A percentile compares a stretch with the other conserved stretches of the same genome.
Conservation (phyloP, 768 basidiomycete genomes). For the Hypsizygus marmoreus region DNA sequence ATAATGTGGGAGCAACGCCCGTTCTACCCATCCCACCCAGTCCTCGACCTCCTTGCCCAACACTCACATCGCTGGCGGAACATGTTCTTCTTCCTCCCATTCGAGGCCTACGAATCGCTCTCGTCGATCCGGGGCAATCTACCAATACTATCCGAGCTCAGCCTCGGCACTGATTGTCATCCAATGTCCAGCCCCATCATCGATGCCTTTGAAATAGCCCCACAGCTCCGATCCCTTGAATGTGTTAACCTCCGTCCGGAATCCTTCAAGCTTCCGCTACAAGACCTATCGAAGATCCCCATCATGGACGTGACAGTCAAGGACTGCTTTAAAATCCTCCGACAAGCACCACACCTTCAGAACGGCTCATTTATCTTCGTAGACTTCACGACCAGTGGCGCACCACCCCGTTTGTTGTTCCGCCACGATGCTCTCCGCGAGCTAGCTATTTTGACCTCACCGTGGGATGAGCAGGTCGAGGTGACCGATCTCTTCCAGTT, state of each 20-base stretch:
- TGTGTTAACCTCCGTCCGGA: slow-evolving; percentile 25
- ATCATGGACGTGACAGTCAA: slow-evolving; percentile 16
- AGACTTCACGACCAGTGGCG: slow-evolving; percentile 4
- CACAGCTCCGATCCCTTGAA: slow-evolving; percentile 21
- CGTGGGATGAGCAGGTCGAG: slow-evolving; percentile 36
- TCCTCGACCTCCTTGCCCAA: slow-evolving; percentile 22
- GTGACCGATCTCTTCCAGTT: slow-evolving; percentile 36
- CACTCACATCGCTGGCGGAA: slow-evolving; percentile 21
- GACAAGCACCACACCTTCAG: slow-evolving; percentile 15
- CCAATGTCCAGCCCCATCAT: slow-evolving; percentile 6
- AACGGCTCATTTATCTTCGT: slow-evolving; percentile 20
- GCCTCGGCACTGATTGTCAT: slow-evolving; percentile 20
- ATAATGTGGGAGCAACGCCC: slow-evolving; percentile 23
- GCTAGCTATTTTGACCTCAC: slow-evolving; percentile 38
- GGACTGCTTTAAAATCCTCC: slow-evolving; percentile 20
- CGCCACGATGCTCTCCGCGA: slow-evolving; percentile 33
- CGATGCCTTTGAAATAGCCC: slow-evolving; percentile 20
- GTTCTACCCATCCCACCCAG: slow-evolving; percentile 18
- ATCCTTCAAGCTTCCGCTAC: slow-evolving; percentile 22
- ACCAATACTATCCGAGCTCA: slow-evolving; percentile 19
- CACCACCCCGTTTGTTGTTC: slow-evolving; percentile 15
- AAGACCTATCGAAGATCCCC: slow-evolving; percentile 20
- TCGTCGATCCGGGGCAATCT: slow-evolving; percentile 21
- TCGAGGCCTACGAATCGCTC: slow-evolving; percentile 18
- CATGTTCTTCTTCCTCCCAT: slow-evolving; percentile 24